phyloP scores from a whole-genome alignment of 2,329 filamentous ascomycete species.

The Aureobasidium uvarum region DNA sequence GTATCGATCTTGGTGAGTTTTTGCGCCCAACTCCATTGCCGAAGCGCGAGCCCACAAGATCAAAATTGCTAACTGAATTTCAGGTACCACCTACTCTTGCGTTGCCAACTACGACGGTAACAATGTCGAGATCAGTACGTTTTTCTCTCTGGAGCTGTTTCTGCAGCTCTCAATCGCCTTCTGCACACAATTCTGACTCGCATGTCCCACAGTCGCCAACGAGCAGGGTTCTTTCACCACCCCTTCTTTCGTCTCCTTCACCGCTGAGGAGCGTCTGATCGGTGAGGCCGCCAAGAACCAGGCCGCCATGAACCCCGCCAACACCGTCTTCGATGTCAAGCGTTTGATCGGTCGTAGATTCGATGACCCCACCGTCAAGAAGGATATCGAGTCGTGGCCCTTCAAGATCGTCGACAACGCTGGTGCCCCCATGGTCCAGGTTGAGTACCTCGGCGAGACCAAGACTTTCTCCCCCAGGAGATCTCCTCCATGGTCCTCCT shows the following conservation, averaged over 20 bases:
- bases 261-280: slow-evolving; percentile 96
- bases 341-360: slow-evolving; percentile 96
- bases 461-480: slow-evolving; percentile 97
- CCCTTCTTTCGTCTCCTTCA: slow-evolving; percentile 98
- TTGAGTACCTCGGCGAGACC: slow-evolving; percentile 90
- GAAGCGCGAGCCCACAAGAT: slow-evolving; percentile 18
- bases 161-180: not conserved
- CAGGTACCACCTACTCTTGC: slow-evolving; percentile 99
- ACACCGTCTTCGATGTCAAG: slow-evolving; percentile 99
- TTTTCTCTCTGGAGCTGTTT: slow-evolving; percentile 25
- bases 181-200: slow-evolving; percentile 28
- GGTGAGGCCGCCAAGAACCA: slow-evolving; percentile 99
- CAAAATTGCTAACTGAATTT: slow-evolving; percentile 33
- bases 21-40: slow-evolving; percentile 21
- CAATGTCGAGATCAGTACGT: slow-evolving; percentile 97
- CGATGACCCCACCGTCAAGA: slow-evolving; percentile 95
- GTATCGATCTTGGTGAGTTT: slow-evolving; percentile 95
- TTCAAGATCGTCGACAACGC: slow-evolving; percentile 95
- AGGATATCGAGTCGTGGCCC: slow-evolving; percentile 98
- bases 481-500: slow-evolving; percentile 98
- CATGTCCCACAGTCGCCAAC: slow-evolving; percentile 70
- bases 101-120: slow-evolving; percentile 99
- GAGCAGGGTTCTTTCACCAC: slow-evolving; percentile 99
- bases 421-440: slow-evolving; percentile 87
- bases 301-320: slow-evolving; percentile 97